Percentiles rank a stretch among this genome's conserved stretches.
These are phyloP conservation scores for Trichoderma sp. DNA, from an alignment of 2,329 filamentous ascomycete genomes.

Conservation along the genomic window DNA sequence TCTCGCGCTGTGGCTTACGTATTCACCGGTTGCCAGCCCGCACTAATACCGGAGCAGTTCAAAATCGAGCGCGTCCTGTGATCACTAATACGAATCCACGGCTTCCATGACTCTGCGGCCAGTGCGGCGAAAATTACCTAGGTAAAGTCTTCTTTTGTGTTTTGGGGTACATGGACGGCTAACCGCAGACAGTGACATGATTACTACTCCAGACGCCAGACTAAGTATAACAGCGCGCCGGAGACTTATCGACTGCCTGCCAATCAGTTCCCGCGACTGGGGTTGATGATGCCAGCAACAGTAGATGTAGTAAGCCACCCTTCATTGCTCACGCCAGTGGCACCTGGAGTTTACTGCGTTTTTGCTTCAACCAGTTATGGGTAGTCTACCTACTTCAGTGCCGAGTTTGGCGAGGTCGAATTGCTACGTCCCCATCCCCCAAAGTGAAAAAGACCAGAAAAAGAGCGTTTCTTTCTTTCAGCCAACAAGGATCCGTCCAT, in stretches of 20 bases:
- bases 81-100: background rate
- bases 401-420: background rate
- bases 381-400: background rate
- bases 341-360: background rate
- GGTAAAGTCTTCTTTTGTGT: background rate
- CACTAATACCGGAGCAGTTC: background rate
- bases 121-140: background rate
- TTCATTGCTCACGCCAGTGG: background rate
- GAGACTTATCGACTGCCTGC: background rate
- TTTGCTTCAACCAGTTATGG: background rate
- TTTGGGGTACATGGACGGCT: background rate
- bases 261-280: background rate
- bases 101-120: background rate
- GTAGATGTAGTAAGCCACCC: background rate
- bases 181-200: slow-evolving; percentile 5
- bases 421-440: background rate
- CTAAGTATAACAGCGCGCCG: background rate
- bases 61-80: too few species aligned
- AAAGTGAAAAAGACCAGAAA: background rate
- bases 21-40: background rate
- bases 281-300: background rate
- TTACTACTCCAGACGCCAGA: slow-evolving; percentile 9
- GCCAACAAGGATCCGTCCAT: background rate
- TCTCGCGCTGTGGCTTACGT: background rate
- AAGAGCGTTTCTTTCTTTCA: background rate